A percentile compares a stretch with the other conserved stretches of the same genome.
phyloP scores from a whole-genome alignment of 495 filamentous ascomycete species.

The Penicillium fimorum region DNA sequence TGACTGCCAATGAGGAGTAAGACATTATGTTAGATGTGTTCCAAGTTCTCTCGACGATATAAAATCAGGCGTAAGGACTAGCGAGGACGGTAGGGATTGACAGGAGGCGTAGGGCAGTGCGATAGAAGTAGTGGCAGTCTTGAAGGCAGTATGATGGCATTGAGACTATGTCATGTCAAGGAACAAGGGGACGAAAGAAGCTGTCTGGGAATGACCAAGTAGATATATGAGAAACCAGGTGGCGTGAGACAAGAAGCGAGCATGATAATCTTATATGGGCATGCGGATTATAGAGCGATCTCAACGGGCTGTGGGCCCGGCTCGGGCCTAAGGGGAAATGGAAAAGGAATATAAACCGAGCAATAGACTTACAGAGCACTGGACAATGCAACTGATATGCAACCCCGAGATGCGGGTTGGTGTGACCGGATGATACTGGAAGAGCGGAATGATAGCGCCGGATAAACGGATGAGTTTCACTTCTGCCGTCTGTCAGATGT shows the following conservation, averaged over 20 bases:
- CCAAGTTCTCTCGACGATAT: not conserved
- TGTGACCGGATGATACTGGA: constrained; percentile 17
- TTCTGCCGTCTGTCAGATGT: constrained; percentile 17
- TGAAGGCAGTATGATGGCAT: constrained; percentile 83
- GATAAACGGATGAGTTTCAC: constrained; percentile 41
- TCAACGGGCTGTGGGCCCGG: constrained; percentile 7
- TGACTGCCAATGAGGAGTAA: constrained; percentile 45
- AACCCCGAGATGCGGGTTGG: constrained; percentile 16
- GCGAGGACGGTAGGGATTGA: constrained; percentile 75
- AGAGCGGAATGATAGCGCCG: constrained; percentile 28
- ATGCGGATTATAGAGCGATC: not conserved
- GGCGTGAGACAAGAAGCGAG: not conserved
- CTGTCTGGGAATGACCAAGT: not conserved
- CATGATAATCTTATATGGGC: not conserved
- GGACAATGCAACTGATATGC: constrained; percentile 13
- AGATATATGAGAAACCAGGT: not conserved
- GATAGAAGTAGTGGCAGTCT: constrained; percentile 92
- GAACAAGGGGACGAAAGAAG: not conserved
- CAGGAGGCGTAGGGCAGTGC: constrained; percentile 77
- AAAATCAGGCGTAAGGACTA: constrained; percentile 64
- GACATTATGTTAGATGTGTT: constrained; percentile 48
- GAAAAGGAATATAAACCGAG: constrained; percentile 7
- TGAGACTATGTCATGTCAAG: constrained; percentile 33
- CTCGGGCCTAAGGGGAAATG: constrained; percentile 26
- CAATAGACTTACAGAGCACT: constrained; percentile 21